Base-by-base conservation (phyloP, 257 asterid genomes). In the Apocynum venetum region DNA sequence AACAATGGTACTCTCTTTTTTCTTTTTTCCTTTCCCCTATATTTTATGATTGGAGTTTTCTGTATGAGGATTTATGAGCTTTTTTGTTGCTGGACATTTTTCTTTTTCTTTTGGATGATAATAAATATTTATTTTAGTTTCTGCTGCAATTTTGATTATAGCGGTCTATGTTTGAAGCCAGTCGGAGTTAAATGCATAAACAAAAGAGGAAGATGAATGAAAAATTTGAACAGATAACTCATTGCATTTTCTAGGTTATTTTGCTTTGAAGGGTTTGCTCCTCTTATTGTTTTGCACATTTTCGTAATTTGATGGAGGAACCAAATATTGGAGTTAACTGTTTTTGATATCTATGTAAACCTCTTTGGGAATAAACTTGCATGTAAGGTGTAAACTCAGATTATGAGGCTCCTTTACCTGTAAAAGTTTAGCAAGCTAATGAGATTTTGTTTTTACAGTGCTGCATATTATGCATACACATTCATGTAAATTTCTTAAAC, bases 21-120 rank as follows among this genome's bases (percentile, higher is more conserved):
- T 52, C 20, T 46, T 53, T 70, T 48, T 38, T 52, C 31, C 99
- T 71, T 87, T 95, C 91, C 88, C 93, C 19, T 90, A 89, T 46
- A 46, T 46, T 46, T 46, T 46, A 3, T 13, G 6, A 2, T n/a
- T 43, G 13, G 36, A 41, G 36, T 67, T 7, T 19, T 4, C 41
- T 80, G 2, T 25, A 41, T 36, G 44, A 14, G 4, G 12, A 40
- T 13, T 35, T 74, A 44, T 66, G 75, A 41, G 59, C 48, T 52
- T 71, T 67, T 20, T 78, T 76, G 13, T 35, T 47, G 8, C 3
- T 49, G 4, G 43, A 4, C 8, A 15, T 72, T 70, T 49, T 51
- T 53, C 14, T 52, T 51, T 2, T 56, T 56, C 55, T 44, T 9
- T 56, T 73, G 66, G 31, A 31, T 19, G 57, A 1, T 70, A 14